phyloP scores from a whole-genome alignment of 257 asterid species.

The Cruciata laevipes region DNA sequence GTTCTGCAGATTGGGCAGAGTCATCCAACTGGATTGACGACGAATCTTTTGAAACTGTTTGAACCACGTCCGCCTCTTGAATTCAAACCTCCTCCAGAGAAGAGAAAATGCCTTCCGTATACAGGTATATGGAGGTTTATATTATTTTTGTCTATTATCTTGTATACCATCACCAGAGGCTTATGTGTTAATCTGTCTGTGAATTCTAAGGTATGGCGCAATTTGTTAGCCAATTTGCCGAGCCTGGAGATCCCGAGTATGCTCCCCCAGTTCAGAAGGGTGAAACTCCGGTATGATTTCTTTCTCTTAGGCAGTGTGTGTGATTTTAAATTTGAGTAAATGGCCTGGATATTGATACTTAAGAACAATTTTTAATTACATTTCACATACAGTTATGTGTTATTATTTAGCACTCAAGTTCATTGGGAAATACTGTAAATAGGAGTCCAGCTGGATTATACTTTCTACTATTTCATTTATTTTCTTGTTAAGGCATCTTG shows the following conservation, averaged over 20 bases:
- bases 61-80: slow-evolving; percentile 98
- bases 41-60: slow-evolving; percentile 74
- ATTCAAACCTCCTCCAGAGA: slow-evolving; percentile 85
- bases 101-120: slow-evolving; percentile 87
- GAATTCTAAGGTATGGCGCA: slow-evolving; percentile 71
- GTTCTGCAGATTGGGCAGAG: slow-evolving; percentile 81
- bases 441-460: not conserved
- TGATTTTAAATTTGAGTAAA: not conserved
- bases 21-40: slow-evolving; percentile 94
- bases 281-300: slow-evolving; percentile 75
- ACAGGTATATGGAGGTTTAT: slow-evolving; percentile 41
- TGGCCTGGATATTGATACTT: not conserved
- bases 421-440: not conserved
- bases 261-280: slow-evolving; percentile 82
- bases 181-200: not conserved
- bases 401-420: not conserved
- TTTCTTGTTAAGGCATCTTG: not conserved
- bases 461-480: not conserved
- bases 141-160: too few species aligned
- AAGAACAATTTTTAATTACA: too few species aligned
- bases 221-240: slow-evolving; percentile 61
- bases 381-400: not conserved
- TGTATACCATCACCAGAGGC: not conserved
- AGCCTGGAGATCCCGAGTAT: slow-evolving; percentile 81
- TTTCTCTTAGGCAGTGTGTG: slow-evolving; percentile 20